Evolutionary conservation across 164 flowering plant genomes (phyloP).

Genomic region (Chimonanthus praecox): DNA sequence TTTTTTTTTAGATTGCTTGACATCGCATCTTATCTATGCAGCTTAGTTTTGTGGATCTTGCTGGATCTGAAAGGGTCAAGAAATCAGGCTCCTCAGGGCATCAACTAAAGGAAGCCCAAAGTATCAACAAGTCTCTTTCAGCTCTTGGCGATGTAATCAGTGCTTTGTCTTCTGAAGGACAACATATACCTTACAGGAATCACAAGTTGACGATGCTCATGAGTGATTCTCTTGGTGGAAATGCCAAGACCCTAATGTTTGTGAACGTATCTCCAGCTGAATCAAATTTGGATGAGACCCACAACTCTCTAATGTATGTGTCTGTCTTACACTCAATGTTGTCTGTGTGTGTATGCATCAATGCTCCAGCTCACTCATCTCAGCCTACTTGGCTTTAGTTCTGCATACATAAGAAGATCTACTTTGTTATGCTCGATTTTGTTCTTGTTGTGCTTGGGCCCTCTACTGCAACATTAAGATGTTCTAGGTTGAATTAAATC

Average conservation of each 20-base stretch:
- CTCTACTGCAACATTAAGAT: no score
- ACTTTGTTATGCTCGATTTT: no score
- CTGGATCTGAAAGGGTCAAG: constrained; percentile 97
- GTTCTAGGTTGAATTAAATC: no score
- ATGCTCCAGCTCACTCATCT: no score
- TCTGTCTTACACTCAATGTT: background rate
- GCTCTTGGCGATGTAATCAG: constrained; percentile 98
- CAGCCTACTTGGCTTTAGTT: no score
- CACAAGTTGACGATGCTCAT: constrained; percentile 96
- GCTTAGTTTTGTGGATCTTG: constrained; percentile 99
- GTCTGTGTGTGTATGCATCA: no score
- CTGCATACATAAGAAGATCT: no score
- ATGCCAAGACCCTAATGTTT: constrained; percentile 97
- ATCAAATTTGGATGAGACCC: constrained; percentile 88
- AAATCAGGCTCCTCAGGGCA: constrained; percentile 93
- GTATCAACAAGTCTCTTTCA: constrained; percentile 95
- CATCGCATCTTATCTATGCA: constrained; percentile 30
- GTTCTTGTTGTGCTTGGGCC: no score
- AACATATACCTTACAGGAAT: constrained; percentile 92
- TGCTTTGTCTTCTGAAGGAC: constrained; percentile 78
- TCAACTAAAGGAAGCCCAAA: constrained; percentile 96
- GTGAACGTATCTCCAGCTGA: constrained; percentile 95
- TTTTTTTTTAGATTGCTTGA: background rate
- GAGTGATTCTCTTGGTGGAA: constrained; percentile 99
- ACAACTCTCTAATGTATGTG: constrained; percentile 81